Percentiles rank a stretch among this genome's conserved stretches.
Evolutionary conservation across 331 rosid species (phyloP).

Genomic region (Phaseolus coccineus): DNA sequence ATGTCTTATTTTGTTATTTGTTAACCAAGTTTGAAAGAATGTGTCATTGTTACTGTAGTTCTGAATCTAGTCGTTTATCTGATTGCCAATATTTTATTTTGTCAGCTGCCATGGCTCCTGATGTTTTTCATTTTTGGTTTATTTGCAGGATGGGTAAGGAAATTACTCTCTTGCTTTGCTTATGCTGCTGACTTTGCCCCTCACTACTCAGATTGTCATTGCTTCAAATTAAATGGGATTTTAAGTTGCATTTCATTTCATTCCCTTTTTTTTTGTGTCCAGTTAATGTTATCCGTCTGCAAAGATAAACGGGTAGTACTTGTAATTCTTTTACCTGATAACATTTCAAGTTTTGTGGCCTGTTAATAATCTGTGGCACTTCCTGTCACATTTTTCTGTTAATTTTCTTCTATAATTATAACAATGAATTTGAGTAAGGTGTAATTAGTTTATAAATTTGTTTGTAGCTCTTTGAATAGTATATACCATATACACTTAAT

Average conservation of each 20-base stretch:
- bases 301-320: neutral
- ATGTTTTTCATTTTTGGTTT: slow-evolving; percentile 47
- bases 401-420: slow-evolving; percentile 1
- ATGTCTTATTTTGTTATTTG: neutral
- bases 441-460: neutral
- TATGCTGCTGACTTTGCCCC: neutral
- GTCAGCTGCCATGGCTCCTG: slow-evolving; percentile 21
- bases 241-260: slow-evolving; percentile 39
- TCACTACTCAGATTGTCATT: slow-evolving; percentile 25
- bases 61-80: too few relatives aligned
- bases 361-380: neutral
- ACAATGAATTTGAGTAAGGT: neutral
- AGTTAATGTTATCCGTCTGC: neutral
- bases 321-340: neutral
- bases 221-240: slow-evolving; percentile 41
- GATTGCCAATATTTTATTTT: neutral
- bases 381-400: neutral
- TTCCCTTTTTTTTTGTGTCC: slow-evolving; percentile 11
- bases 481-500: neutral
- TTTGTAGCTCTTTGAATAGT: neutral
- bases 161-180: slow-evolving; percentile 43
- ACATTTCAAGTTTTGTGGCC: slow-evolving; percentile 2
- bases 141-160: slow-evolving; percentile 94
- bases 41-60: too few relatives aligned
- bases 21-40: neutral